Evolutionary conservation across 2,329 filamentous ascomycete genomes (phyloP), one percentile per base, ranked within the genome.

Genomic region (Ophiocordyceps robertsii): DNA sequence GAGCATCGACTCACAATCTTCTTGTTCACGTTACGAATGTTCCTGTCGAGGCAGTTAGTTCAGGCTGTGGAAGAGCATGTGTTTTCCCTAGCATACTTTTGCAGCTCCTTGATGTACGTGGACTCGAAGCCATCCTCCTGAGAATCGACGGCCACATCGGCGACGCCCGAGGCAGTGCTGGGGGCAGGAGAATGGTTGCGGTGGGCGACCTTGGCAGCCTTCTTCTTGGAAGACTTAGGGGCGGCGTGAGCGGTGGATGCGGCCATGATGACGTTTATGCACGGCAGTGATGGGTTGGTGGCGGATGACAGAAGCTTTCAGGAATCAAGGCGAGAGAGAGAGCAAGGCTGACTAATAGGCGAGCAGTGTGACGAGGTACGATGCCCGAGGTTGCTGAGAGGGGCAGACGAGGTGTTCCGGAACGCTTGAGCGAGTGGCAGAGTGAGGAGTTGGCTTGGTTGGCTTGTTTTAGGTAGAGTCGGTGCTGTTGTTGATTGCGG

Each of bases 21-120:
- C 76, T 95, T 96, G 70, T 80, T 84, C 56, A 92, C 69, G 63
- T 92, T 94, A 58, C 90, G 88, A 54, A 95, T 84, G 63, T 78
- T 87, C 73, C 88, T 95, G 24, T 8, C 11, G 16, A 10, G 13
- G n/a, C 4, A 13, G 7, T 39, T 27, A 27, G 30, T n/a, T 46
- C 13, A 19, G 33, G 35, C 3, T 10, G 29, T 27, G 19, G 19
- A 3, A 9, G 19, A 17, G 11, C 12, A 14, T 6, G 13, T 12
- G 17, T 17, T 16, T 36, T 14, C 11, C 12, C 8, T 29, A 30
- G 59, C 80, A 59, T 68, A 95, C 89, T 94, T 95, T 58, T 90
- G 80, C 40, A 96, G 72, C 61, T 96, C 90, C 59, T 80, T 87
- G 58, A 95, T 74, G 65, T 90, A 88, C 33, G 80, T 70, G 55